Percentiles rank a stretch among this genome's conserved stretches.
These are phyloP conservation scores for Talaromyces sp. DNA, from an alignment of 2,329 filamentous ascomycete genomes.

Conservation along the genomic window DNA sequence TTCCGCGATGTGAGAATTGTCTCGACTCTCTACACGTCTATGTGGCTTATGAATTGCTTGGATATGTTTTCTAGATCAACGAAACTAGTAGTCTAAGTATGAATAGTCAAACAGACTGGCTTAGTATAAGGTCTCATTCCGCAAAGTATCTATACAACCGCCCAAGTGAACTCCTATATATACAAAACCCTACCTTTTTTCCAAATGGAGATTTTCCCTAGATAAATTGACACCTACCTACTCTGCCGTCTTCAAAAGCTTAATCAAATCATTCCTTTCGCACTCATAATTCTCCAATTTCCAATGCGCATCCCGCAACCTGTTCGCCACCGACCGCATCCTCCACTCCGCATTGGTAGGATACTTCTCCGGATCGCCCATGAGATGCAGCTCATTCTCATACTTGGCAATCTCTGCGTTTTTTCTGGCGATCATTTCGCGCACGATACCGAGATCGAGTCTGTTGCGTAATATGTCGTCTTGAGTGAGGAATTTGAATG, in stretches of 20 bases:
- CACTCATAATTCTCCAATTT: constrained; percentile 73
- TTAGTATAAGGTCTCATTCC: not conserved
- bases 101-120: not conserved
- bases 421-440: constrained; percentile 69
- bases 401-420: constrained; percentile 72
- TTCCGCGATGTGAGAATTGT: no score
- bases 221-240: not conserved
- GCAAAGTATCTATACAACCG: not conserved
- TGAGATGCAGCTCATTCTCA: constrained; percentile 70
- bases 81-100: no score
- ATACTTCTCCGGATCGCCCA: constrained; percentile 70
- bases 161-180: not conserved
- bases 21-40: no score
- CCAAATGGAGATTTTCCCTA: not conserved
- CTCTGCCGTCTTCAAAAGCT: constrained; percentile 53
- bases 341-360: constrained; percentile 66
- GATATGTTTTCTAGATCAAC: no score
- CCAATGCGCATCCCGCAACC: constrained; percentile 69
- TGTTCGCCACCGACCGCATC: constrained; percentile 69
- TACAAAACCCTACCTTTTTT: not conserved
- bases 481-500: constrained; percentile 69
- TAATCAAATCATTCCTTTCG: constrained; percentile 71
- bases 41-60: no score
- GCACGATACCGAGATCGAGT: constrained; percentile 69
- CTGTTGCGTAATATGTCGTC: constrained; percentile 72